These are phyloP conservation scores for Gliomastix tumulicola DNA, from an alignment of 2,329 filamentous ascomycete species.

Conservation along the genomic window DNA sequence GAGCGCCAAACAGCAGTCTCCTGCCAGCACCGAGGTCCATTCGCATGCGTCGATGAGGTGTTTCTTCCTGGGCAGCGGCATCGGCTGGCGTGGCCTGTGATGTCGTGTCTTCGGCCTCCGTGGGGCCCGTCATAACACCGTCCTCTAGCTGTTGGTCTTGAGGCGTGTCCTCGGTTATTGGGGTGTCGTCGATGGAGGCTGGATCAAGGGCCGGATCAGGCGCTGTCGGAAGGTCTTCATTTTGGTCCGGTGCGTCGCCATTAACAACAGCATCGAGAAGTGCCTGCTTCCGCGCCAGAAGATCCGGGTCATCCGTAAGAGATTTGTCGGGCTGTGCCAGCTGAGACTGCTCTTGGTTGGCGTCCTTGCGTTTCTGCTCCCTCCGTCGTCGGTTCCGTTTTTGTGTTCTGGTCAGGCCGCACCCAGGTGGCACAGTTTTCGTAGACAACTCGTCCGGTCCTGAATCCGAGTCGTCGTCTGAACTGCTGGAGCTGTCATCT, in stretches of 20 bases:
- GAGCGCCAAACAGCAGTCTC: slow-evolving; percentile 63
- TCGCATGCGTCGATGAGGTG: slow-evolving; percentile 6
- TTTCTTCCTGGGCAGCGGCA: neutral
- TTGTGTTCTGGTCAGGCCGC: slow-evolving; percentile 34
- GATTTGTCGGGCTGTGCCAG: slow-evolving; percentile 10
- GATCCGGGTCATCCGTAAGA: slow-evolving; percentile 10
- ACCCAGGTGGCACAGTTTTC: slow-evolving; percentile 8
- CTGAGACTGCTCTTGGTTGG: neutral
- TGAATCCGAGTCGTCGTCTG: slow-evolving; percentile 13
- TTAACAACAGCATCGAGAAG: slow-evolving; percentile 21
- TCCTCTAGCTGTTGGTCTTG: too few relatives aligned
- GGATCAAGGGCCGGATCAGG: too few relatives aligned
- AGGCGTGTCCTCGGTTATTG: too few relatives aligned
- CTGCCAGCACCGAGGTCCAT: slow-evolving; percentile 52
- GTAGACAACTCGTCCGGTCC: slow-evolving; percentile 12
- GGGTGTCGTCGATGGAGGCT: too few relatives aligned
- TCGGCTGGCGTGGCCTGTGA: too few relatives aligned
- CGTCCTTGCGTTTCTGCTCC: slow-evolving; percentile 18
- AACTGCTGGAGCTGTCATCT: slow-evolving; percentile 8
- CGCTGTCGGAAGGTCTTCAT: neutral
- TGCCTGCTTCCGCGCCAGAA: slow-evolving; percentile 30
- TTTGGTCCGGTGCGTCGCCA: neutral
- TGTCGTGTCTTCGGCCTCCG: too few relatives aligned
- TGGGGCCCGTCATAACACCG: too few relatives aligned
- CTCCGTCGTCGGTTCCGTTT: slow-evolving; percentile 45